A percentile compares a stretch with the other conserved stretches of the same genome.
phyloP scores from a whole-genome alignment of 2,329 filamentous ascomycete genomes.

The Aspergillus candidus region DNA sequence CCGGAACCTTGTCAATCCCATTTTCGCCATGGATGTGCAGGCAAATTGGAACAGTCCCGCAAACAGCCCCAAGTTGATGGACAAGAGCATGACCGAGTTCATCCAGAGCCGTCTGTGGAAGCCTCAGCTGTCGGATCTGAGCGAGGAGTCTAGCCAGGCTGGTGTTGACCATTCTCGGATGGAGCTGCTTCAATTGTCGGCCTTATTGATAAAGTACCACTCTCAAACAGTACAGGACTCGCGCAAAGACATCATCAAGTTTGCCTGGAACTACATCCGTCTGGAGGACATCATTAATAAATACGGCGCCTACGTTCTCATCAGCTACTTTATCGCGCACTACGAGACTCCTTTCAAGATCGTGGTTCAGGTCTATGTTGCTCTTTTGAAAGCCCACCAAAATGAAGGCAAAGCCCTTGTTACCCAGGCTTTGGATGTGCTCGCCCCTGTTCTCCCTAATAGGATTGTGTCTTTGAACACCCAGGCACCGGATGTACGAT shows the following conservation, averaged over 20 bases:
- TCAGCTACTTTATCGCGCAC: slow-evolving; percentile 94
- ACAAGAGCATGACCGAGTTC: slow-evolving; percentile 78
- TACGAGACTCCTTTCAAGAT: slow-evolving; percentile 97
- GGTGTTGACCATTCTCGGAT: slow-evolving; percentile 94
- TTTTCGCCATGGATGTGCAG: slow-evolving; percentile 94
- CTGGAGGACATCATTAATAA: slow-evolving; percentile 99
- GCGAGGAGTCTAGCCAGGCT: slow-evolving; percentile 74
- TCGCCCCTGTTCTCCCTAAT: slow-evolving; percentile 89
- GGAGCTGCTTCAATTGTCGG: slow-evolving; percentile 90
- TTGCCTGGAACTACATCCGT: slow-evolving; percentile 96
- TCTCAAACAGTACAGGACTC: slow-evolving; percentile 80
- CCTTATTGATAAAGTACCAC: slow-evolving; percentile 93
- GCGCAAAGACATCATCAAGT: slow-evolving; percentile 97
- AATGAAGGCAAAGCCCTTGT: slow-evolving; percentile 89
- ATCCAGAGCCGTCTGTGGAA: slow-evolving; percentile 94
- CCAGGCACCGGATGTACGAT: slow-evolving; percentile 61
- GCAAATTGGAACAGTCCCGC: slow-evolving; percentile 61
- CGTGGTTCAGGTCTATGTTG: slow-evolving; percentile 88
- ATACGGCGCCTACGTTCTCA: slow-evolving; percentile 92
- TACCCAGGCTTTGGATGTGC: slow-evolving; percentile 86
- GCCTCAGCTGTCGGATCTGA: slow-evolving; percentile 71
- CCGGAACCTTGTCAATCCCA: slow-evolving; percentile 88
- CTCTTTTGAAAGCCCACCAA: slow-evolving; percentile 84
- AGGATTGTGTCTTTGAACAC: slow-evolving; percentile 51
- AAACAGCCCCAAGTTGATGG: slow-evolving; percentile 67